Evolutionary conservation across 2,329 filamentous ascomycete genomes (phyloP).

Genomic region (Corinectria fuckeliana): DNA sequence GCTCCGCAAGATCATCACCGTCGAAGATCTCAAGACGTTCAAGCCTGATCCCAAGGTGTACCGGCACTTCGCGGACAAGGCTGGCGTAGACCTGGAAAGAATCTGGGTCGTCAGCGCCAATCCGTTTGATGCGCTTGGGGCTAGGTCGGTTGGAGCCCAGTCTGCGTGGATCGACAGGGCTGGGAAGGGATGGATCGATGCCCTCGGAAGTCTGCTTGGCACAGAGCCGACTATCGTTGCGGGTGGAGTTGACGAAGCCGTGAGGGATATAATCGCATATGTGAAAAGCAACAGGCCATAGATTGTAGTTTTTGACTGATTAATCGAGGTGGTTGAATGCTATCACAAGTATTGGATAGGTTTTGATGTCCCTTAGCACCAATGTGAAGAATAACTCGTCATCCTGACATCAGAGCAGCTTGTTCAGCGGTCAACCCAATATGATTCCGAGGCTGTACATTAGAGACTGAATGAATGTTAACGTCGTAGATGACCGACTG

Average conservation of each 20-base stretch:
- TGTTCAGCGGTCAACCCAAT: no score
- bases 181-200: constrained; percentile 70
- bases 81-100: constrained; percentile 54
- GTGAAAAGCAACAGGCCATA: not conserved
- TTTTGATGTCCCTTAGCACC: no score
- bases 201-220: constrained; percentile 54
- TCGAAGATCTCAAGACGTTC: constrained; percentile 65
- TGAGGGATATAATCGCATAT: constrained; percentile 43
- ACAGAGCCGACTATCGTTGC: constrained; percentile 61
- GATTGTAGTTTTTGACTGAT: no score
- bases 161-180: constrained; percentile 72
- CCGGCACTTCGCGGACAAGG: constrained; percentile 59
- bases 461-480: no score
- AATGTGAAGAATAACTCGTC: no score
- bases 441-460: no score
- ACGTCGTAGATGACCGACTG: no score
- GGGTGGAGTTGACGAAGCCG: constrained; percentile 63
- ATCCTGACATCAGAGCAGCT: no score
- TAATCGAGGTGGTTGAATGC: no score
- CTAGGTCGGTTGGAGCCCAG: constrained; percentile 64
- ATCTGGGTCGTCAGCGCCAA: constrained; percentile 77
- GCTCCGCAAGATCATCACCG: constrained; percentile 58
- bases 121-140: constrained; percentile 75
- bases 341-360: no score
- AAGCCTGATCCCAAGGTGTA: constrained; percentile 72